Evolutionary conservation across 257 asterid species (phyloP), one percentile per base, ranked within the genome.

Genomic region (Lavandula angustifolia): DNA sequence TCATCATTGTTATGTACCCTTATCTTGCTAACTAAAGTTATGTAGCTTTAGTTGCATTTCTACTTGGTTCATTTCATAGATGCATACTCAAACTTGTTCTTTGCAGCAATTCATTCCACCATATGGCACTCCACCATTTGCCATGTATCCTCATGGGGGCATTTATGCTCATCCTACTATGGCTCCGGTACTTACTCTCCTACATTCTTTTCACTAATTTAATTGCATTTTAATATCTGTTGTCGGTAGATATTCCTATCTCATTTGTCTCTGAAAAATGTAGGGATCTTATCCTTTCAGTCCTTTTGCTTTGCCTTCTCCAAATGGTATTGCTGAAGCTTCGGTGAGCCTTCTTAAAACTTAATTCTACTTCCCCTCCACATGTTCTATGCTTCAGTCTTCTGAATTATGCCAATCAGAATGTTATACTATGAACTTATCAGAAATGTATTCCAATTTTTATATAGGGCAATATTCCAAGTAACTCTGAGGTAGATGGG

Each of bases 131-230:
- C 94, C 97, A 57, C 97, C 96, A 11, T 96, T 92, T 51, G 95
- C 98, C 57, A 89, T 92, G 99, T 92, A 92, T 71, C 97, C 97
- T 59, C 96, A 82, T 64, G 96, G 96, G 68, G 88, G 96, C 52
- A 75, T 91, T 50, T 89, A 92, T 68, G 92, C 95, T 22, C 99
- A 92, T 84, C 96, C 99, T 75, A 79, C 96, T 54, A 89, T 92
- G 73, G 82, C 96, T 68, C 94, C 96, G 78, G 99, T 92, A 87
- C 60, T 47, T 69, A 55, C 64, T 66, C 69, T 32, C 41, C 33
- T 5, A 10, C 41, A 10, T 44, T 33, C n/a, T 67, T 16, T 62
- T 43, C 60, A 43, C 29, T 66, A 18, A n/a, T n/a, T 48, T 40
- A 10, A 54, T 27, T 46, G 51, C 62, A 62, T 58, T 56, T 44